These are phyloP conservation scores for Yamadazyma insecticola DNA, from an alignment of 805 yeast genomes.

Conservation along the genomic window DNA sequence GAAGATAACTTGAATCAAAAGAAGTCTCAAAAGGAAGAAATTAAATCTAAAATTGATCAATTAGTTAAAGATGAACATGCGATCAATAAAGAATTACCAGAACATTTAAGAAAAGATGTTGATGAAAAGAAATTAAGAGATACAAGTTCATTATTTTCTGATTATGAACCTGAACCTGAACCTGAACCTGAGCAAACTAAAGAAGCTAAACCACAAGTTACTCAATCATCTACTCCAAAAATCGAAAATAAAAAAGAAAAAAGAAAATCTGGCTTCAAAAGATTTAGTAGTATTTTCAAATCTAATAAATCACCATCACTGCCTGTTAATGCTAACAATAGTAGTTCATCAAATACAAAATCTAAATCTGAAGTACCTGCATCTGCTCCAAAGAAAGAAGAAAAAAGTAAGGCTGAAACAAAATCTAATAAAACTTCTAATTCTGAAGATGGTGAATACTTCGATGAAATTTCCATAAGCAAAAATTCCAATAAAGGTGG, in stretches of 20 bases:
- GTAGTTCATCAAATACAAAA: neutral
- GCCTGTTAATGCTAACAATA: constrained; percentile 6
- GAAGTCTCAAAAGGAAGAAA: constrained; percentile 29
- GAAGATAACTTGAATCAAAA: constrained; percentile 32
- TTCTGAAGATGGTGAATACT: constrained; percentile 14
- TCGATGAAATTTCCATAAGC: constrained; percentile 24
- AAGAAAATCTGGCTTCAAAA: constrained; percentile 8
- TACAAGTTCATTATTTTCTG: constrained; percentile 35
- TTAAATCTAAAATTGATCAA: constrained; percentile 24
- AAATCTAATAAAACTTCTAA: constrained; percentile 8
- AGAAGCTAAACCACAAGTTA: constrained; percentile 4
- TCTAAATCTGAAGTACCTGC: constrained; percentile 1
- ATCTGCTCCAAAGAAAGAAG: constrained; percentile 3
- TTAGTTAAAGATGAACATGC: constrained; percentile 44
- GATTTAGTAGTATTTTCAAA: constrained; percentile 12
- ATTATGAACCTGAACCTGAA: constrained; percentile 10
- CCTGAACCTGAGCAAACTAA: constrained; percentile 1
- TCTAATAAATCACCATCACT: too few species aligned
- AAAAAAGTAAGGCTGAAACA: constrained; percentile 5
- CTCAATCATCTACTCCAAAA: constrained; percentile 4
- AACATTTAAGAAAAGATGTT: constrained; percentile 40
- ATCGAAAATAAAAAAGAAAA: neutral
- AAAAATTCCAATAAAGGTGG: constrained; percentile 30
- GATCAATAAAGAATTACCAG: constrained; percentile 48
- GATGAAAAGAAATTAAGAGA: constrained; percentile 34